A percentile compares a stretch with the other conserved stretches of the same genome.
These are phyloP conservation scores for Eucalyptus victrix DNA, from an alignment of 345 rosid genomes.

Conservation along the genomic window DNA sequence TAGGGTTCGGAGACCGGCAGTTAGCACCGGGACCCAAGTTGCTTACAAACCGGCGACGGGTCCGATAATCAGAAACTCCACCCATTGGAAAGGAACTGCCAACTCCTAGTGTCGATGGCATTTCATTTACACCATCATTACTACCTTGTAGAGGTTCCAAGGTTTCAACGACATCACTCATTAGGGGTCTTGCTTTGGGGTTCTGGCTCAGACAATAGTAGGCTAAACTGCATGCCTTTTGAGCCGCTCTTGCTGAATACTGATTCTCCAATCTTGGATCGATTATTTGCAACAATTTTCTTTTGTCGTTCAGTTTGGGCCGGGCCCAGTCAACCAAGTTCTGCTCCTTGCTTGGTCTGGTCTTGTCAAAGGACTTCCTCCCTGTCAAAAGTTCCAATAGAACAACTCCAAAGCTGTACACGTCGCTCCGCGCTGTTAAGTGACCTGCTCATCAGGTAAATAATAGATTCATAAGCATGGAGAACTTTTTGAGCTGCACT, in stretches of 20 bases:
- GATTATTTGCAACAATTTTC: slow-evolving; percentile 75
- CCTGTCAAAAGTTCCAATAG: slow-evolving; percentile 87
- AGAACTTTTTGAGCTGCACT: not conserved
- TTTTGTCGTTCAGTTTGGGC: slow-evolving; percentile 89
- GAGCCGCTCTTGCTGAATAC: slow-evolving; percentile 86
- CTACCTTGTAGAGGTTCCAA: slow-evolving; percentile 77
- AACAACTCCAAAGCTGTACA: slow-evolving; percentile 95
- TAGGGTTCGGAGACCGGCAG: slow-evolving; percentile 74
- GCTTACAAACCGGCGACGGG: slow-evolving; percentile 44
- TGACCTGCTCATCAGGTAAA: slow-evolving; percentile 56
- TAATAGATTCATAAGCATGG: not conserved
- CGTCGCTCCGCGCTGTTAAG: slow-evolving; percentile 91
- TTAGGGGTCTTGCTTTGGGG: slow-evolving; percentile 94
- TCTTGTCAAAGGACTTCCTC: slow-evolving; percentile 92
- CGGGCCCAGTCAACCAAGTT: slow-evolving; percentile 98
- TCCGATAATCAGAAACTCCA: slow-evolving; percentile 47
- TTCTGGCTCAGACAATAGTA: slow-evolving; percentile 92
- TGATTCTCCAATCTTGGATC: slow-evolving; percentile 88
- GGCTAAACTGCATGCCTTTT: slow-evolving; percentile 94
- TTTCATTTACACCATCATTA: slow-evolving; percentile 26
- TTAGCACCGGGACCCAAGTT: slow-evolving; percentile 72
- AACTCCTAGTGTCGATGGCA: slow-evolving; percentile 17
- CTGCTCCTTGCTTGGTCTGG: slow-evolving; percentile 92
- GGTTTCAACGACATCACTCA: slow-evolving; percentile 96
- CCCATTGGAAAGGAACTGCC: slow-evolving; percentile 60